Conservation (phyloP, 257 asterid species). For the Solanum habrochaites region DNA sequence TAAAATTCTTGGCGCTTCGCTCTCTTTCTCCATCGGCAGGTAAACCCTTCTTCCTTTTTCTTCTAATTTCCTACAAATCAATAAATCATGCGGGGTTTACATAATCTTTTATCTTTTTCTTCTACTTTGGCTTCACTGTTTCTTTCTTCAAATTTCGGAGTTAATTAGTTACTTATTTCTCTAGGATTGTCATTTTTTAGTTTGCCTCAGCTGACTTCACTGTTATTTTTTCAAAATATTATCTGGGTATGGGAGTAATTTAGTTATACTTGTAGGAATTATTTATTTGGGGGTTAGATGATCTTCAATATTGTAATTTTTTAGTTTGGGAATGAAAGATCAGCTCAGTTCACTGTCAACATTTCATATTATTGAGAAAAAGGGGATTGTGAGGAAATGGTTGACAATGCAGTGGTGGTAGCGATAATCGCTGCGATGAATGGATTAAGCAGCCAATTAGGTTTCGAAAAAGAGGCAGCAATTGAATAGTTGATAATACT, state of each 20-base stretch:
- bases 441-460: conserved; percentile 22
- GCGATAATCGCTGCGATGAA: conserved; percentile 22
- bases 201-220: neutral
- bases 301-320: neutral
- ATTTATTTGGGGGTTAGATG: neutral
- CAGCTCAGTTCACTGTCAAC: neutral
- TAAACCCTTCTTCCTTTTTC: neutral
- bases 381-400: conserved; percentile 19
- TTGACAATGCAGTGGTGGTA: conserved; percentile 22
- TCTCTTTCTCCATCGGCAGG: conserved; percentile 97
- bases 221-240: neutral
- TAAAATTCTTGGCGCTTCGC: conserved; percentile 85
- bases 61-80: neutral
- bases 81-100: neutral
- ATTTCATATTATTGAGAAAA: neutral
- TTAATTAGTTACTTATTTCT: neutral
- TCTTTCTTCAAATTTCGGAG: neutral
- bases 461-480: conserved; percentile 42
- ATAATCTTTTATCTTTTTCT: neutral
- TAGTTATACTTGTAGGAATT: neutral
- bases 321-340: neutral
- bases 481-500: no score
- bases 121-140: neutral
- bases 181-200: neutral
- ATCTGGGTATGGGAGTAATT: neutral